Base-by-base conservation (phyloP, 768 basidiomycete species). In the Phylloporus sp. region DNA sequence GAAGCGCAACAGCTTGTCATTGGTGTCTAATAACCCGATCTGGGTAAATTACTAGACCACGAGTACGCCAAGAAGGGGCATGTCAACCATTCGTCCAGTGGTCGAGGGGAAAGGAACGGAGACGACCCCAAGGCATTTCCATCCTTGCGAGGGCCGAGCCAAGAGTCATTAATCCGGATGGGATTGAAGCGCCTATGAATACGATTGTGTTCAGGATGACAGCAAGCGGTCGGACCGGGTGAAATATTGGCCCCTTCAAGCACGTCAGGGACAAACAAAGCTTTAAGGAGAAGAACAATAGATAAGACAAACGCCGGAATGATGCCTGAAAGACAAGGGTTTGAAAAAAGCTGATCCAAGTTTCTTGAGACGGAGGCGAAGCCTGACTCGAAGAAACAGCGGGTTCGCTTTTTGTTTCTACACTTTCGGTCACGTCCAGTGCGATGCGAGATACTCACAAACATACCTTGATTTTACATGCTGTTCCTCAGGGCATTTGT, bases 71-170 rank as follows among this genome's bases (percentile, higher is more conserved):
- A 87, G 34, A 0, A 86, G 52, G 1, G 85, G 84, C 62, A 76
- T 70, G 11, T 85, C 23, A 1, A 84, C 46, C 61, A 84, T 64
- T 58, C 78, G 80, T 20, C 69, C 75, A 13, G 80, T 44, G 0
- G 84, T 78, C 78, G 0, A 78, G 55, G 49, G 73, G 74, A 11
- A 80, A 59, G 24, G 57, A 58, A 9, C 61, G 36, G 74, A 79
- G 78, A 38, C 74, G 62, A n/a, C 52, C 62, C 27, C 46, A 52
- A 1, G 82, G 80, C 4, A 86, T 49, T 17, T 72, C 66, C 49
- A 88, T 54, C 26, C 79, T 69, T 0, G 84, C 84, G 4, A 86
- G 64, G 0, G 80, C 79, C 4, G 79, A 79, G 0, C 84, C 84
- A 4, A 86, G 69, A 6, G 75, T 79, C 10, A 82, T 71, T 9